Evolutionary conservation across 768 basidiomycete genomes (phyloP), one percentile per base, ranked within the genome.

Genomic region (Mycena crocata): DNA sequence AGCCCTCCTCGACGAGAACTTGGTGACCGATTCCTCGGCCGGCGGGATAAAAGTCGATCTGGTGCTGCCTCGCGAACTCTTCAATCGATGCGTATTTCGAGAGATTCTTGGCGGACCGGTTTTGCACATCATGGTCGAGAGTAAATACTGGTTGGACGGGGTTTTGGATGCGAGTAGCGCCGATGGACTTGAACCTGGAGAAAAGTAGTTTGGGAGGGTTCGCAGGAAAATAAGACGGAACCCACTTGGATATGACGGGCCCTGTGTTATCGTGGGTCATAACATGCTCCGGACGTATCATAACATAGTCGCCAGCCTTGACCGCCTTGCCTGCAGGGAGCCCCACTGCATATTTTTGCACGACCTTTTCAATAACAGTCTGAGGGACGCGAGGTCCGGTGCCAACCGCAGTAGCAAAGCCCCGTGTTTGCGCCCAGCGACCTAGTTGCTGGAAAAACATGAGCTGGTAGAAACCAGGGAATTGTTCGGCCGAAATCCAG

Each of bases 251-350:
- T 66, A 99, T 97, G 68, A 99, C 96, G 9, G 98, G 97, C 0
- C 96, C 98, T 15, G 98, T 99, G 76, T 99, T 99, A 75, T 99
- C 98, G 70, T 96, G 95, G 13, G 94, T 96, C 95, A 96, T 96
- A 72, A 98, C 96, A 87, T 99, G 95, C 76, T 98, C 92, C 26
- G 98, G 98, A 44, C 90, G 89, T 81, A 99, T 98, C 96, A 98
- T 99, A 40, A 99, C 96, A 89, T 99, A 99, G 90, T 99, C 98
- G 17, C 97, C 98, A 39, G 96, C 94, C 72, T 89, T 90, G 71
- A 99, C 93, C 19, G 84, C 82, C 76, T 92, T 94, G 46, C 91
- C 92, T 57, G 85, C 79, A 3, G 94, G 90, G 1, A 96, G 83
- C 54, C 91, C 95, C n/a, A 99, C 94, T 0, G 98, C 91, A 82